These are phyloP conservation scores for Citrullus mucosospermus DNA, from an alignment of 306 rosid species.

Conservation along the genomic window DNA sequence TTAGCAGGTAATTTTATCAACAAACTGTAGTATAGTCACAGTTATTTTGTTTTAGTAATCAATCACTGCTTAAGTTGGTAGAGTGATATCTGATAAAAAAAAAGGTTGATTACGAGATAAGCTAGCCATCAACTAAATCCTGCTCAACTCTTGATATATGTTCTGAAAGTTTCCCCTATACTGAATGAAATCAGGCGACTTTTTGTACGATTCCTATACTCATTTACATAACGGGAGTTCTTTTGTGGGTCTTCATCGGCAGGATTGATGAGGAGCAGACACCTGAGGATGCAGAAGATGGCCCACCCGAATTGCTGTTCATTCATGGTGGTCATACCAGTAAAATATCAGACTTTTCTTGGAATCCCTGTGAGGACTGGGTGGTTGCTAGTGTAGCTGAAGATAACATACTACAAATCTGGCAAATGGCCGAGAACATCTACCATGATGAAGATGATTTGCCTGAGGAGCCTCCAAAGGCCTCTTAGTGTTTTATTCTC, in stretches of 20 bases:
- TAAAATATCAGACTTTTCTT: constrained; percentile 91
- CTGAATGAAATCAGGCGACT: not conserved
- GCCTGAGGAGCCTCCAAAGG: constrained; percentile 68
- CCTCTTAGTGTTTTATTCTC: constrained; percentile 25
- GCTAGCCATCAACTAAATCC: not conserved
- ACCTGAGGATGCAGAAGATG: constrained; percentile 91
- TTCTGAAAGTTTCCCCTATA: not conserved
- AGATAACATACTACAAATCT: constrained; percentile 93
- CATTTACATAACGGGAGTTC: not conserved
- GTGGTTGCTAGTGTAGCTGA: constrained; percentile 94
- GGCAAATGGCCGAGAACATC: constrained; percentile 99
- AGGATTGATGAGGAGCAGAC: constrained; percentile 99
- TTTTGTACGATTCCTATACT: not conserved
- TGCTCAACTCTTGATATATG: not conserved
- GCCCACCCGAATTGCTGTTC: constrained; percentile 91
- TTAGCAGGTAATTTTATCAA: constrained; percentile 65
- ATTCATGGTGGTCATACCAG: constrained; percentile 99
- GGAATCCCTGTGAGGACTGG: constrained; percentile 99
- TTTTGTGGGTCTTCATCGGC: not conserved
- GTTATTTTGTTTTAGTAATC: not conserved
- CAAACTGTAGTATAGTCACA: not conserved
- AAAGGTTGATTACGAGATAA: not conserved
- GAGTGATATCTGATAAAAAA: not conserved
- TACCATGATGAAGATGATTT: constrained; percentile 97
- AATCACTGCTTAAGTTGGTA: not conserved